These are phyloP conservation scores for Encephalitozoon intestinalis DNA, from an alignment of 371 early-diverging fungal genomes.

Conservation along the genomic window DNA sequence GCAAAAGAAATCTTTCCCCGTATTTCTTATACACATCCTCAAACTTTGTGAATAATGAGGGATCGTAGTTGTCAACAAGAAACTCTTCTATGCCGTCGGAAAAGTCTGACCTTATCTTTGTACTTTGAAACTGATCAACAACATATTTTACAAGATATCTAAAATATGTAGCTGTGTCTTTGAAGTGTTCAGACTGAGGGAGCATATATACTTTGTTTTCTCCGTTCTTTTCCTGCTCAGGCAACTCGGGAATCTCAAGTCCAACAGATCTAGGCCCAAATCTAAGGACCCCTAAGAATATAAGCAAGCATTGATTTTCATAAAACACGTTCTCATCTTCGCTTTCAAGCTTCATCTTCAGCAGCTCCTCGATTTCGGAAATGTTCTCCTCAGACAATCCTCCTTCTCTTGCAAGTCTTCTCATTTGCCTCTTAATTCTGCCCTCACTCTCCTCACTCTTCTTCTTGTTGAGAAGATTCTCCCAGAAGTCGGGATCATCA, in stretches of 20 bases:
- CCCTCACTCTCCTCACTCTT: conserved; percentile 57
- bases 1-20: conserved; percentile 49
- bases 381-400: conserved; percentile 28
- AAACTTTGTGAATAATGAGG: conserved; percentile 28
- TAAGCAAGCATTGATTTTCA: not conserved
- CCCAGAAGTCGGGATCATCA: conserved; percentile 92
- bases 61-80: conserved; percentile 39
- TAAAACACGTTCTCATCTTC: conserved; percentile 16
- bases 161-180: not conserved
- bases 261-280: conserved; percentile 3
- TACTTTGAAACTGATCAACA: conserved; percentile 24
- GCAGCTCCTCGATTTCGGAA: conserved; percentile 19
- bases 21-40: conserved; percentile 40
- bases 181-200: not conserved
- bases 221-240: not conserved
- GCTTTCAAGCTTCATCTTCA: not conserved
- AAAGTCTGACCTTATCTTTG: conserved; percentile 33
- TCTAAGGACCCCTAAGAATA: not conserved
- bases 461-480: conserved; percentile 69
- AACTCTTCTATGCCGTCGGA: conserved; percentile 27
- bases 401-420: conserved; percentile 57
- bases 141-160: conserved; percentile 39
- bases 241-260: not conserved
- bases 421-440: conserved; percentile 52
- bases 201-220: not conserved